phyloP scores from a whole-genome alignment of 192 early-diverging fungal genomes.

The Backusella mclennaniae region DNA sequence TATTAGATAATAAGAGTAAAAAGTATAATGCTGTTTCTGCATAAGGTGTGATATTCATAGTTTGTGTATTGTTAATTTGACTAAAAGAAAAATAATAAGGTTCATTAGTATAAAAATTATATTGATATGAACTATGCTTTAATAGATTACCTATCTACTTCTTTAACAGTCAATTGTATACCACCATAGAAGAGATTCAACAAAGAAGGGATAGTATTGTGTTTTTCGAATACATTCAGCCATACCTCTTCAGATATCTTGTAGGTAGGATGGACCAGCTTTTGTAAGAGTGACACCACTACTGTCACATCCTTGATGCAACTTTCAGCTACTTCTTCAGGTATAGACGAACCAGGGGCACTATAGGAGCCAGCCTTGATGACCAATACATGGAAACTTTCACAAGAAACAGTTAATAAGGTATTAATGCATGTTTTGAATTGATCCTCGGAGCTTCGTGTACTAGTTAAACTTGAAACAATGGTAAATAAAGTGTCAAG shows the following conservation, averaged over 20 bases:
- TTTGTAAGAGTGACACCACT: constrained; percentile 38
- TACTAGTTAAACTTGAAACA: not conserved
- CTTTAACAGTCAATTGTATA: constrained; percentile 32
- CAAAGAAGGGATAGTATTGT: constrained; percentile 37
- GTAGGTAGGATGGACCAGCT: constrained; percentile 38
- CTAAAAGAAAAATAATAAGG: not conserved
- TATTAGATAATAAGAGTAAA: constrained; percentile 40
- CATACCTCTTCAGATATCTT: constrained; percentile 34
- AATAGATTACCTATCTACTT: constrained; percentile 31
- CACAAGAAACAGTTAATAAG: not conserved
- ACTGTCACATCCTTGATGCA: constrained; percentile 41
- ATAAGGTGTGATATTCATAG: constrained; percentile 37
- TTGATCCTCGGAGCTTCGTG: not conserved
- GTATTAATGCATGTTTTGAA: constrained; percentile 1
- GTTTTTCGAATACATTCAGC: constrained; percentile 33
- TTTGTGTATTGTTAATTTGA: constrained; percentile 1
- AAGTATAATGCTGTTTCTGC: constrained; percentile 45
- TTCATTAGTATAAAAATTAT: not conserved
- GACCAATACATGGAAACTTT: constrained; percentile 24
- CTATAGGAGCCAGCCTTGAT: constrained; percentile 6
- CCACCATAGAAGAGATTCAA: constrained; percentile 35
- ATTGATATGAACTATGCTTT: too few relatives aligned
- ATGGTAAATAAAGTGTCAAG: constrained; percentile 23
- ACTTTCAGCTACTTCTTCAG: constrained; percentile 28
- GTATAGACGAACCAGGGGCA: constrained; percentile 6